Evolutionary conservation across 805 yeast species (phyloP), one percentile per base, ranked within the genome.

Genomic region (Tetrapisispora namnaoensis): DNA sequence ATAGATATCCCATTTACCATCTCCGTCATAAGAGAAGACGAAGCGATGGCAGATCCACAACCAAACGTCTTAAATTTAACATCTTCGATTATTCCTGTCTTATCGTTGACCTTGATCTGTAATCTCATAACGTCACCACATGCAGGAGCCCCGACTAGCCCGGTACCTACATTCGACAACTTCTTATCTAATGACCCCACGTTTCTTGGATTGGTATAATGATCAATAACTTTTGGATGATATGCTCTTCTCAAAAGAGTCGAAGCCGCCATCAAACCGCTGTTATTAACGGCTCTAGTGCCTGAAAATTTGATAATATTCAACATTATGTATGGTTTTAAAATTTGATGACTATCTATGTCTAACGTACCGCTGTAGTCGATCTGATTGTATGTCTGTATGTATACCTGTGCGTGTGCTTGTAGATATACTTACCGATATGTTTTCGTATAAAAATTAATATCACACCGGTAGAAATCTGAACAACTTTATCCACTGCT

Each of bases 61-160:
- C 99, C 99, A 71, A 93, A 93, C 4, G 99, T 93, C 78, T 93
- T 93, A 72, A 93, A 93, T 69, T 89, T 91, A 53, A 91, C 99
- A 66, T 93, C 96, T 67, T 86, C 81, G 58, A 93, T 93, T 47
- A 86, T 75, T 1, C 99, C 99, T 22, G 95, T 80, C 49, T 77
- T 82, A 60, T 90, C 97, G 55, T 83, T 83, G 10, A 93, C 99
- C 66, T 90, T 80, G 62, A 93, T 93, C 68, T 93, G 98, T 55
- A 93, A 76, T 71, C 95, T 84, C 96, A 93, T 93, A 42, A 93
- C 99, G 72, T 93, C 99, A 49, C 99, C 99, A 72, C 99, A 93
- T 0, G 99, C 99, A 48, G 99, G 98, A 0, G 99, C 98, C 49
- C 99, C 99, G 16, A 93, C 99, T 42, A 93, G 76, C 1, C 99